phyloP scores from a whole-genome alignment of 78 protist genomes.

The Dictyostelium intermedium region DNA sequence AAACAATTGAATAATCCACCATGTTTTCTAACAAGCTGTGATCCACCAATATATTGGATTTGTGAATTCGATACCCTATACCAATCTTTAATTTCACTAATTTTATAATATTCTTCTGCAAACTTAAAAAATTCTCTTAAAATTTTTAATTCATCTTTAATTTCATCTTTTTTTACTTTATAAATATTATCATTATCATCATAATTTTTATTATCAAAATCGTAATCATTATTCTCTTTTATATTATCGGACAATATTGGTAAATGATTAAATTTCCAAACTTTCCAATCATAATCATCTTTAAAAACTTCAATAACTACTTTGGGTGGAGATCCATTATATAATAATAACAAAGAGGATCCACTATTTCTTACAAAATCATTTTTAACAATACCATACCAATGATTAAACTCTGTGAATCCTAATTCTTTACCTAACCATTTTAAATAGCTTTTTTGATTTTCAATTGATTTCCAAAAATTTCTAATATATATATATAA shows the following conservation, averaged over 20 bases:
- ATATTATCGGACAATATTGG: neutral
- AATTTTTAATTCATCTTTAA: neutral
- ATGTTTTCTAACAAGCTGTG: constrained; percentile 19
- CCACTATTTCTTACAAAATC: constrained; percentile 37
- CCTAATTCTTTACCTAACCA: constrained; percentile 25
- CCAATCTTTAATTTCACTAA: constrained; percentile 13
- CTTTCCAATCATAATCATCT: neutral
- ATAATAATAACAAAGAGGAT: neutral
- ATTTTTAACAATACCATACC: constrained; percentile 37
- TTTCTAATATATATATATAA: neutral
- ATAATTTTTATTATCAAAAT: neutral
- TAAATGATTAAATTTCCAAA: constrained; percentile 34
- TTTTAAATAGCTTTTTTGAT: constrained; percentile 25
- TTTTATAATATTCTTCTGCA: constrained; percentile 7
- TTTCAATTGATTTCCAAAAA: constrained; percentile 28
- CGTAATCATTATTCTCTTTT: neutral
- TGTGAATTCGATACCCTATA: constrained; percentile 43
- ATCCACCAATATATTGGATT: constrained; percentile 52
- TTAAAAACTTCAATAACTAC: neutral
- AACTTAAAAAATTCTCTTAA: constrained; percentile 9
- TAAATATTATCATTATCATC: neutral
- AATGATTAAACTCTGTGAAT: neutral
- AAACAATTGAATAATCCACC: constrained; percentile 32
- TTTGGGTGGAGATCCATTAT: constrained; percentile 34
- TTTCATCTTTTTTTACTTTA: neutral